Percentiles rank a stretch among this genome's conserved stretches.
These are phyloP conservation scores for Salix viminalis DNA, from an alignment of 345 rosid genomes.

Conservation along the genomic window DNA sequence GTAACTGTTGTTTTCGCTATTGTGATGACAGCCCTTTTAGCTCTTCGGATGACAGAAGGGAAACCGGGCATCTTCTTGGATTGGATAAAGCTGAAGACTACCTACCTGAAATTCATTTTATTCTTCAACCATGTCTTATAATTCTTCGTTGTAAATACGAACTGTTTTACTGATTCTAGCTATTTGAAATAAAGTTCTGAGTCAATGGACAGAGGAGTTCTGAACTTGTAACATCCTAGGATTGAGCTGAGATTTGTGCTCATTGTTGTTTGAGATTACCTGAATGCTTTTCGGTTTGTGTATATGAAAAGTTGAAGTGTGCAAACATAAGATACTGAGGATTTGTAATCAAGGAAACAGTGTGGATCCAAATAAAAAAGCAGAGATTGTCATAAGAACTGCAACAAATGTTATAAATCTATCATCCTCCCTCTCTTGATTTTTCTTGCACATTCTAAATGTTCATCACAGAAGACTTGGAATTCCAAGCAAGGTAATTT, in stretches of 20 bases:
- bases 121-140: conserved; percentile 17
- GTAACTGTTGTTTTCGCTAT: not conserved
- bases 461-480: too few species aligned
- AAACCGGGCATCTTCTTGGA: conserved; percentile 12
- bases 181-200: conserved; percentile 13
- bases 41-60: conserved; percentile 20
- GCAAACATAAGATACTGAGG: not conserved
- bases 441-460: too few species aligned
- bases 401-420: not conserved
- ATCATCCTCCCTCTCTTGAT: too few species aligned
- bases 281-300: conserved; percentile 15
- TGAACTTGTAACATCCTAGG: conserved; percentile 11
- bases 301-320: not conserved
- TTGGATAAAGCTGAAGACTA: conserved; percentile 11
- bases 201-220: not conserved
- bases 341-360: conserved; percentile 3
- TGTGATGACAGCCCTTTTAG: not conserved
- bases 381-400: not conserved
- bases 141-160: conserved; percentile 39
- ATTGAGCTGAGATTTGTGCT: conserved; percentile 4
- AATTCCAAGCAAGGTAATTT: too few species aligned
- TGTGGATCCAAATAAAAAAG: not conserved
- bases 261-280: conserved; percentile 2
- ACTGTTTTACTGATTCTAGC: conserved; percentile 16
- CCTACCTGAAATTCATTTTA: conserved; percentile 27